These are phyloP conservation scores for Nadsonia commutata DNA, from an alignment of 1,139 yeast genomes.

Conservation along the genomic window DNA sequence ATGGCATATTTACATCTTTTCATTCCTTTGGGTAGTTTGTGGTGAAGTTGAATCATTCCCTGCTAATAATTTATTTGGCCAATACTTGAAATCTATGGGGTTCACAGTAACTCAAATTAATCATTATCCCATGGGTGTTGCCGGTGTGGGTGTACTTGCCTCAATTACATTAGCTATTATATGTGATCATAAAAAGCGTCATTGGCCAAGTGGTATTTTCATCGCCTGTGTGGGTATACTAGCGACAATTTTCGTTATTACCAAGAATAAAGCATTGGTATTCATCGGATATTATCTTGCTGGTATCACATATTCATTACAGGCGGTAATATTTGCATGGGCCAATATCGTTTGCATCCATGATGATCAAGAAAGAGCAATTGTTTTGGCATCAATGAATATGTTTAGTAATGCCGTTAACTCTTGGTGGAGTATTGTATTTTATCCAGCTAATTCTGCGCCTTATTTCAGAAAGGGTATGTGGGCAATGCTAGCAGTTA, in stretches of 20 bases:
- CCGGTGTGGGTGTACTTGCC: constrained; percentile 32
- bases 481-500: constrained; percentile 6
- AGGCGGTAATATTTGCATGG: constrained; percentile 13
- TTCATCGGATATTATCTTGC: constrained; percentile 9
- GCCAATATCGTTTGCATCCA: constrained; percentile 24
- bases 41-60: constrained; percentile 5
- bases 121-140: constrained; percentile 33
- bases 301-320: constrained; percentile 8
- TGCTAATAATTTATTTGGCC: constrained; percentile 5
- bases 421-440: constrained; percentile 29
- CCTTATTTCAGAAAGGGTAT: constrained; percentile 25
- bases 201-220: constrained; percentile 4
- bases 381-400: constrained; percentile 27
- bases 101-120: constrained; percentile 22
- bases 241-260: constrained; percentile 3
- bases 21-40: constrained; percentile 24
- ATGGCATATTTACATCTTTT: constrained; percentile 27
- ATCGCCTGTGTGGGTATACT: constrained; percentile 4
- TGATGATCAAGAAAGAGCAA: constrained; percentile 28
- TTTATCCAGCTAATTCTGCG: constrained; percentile 26
- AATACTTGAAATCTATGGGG: constrained; percentile 3
- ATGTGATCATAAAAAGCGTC: constrained; percentile 4
- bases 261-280: constrained; percentile 1
- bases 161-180: constrained; percentile 16
- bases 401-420: constrained; percentile 30